Conservation (phyloP, 305 asterid species). For the Rubia tinctorum region DNA sequence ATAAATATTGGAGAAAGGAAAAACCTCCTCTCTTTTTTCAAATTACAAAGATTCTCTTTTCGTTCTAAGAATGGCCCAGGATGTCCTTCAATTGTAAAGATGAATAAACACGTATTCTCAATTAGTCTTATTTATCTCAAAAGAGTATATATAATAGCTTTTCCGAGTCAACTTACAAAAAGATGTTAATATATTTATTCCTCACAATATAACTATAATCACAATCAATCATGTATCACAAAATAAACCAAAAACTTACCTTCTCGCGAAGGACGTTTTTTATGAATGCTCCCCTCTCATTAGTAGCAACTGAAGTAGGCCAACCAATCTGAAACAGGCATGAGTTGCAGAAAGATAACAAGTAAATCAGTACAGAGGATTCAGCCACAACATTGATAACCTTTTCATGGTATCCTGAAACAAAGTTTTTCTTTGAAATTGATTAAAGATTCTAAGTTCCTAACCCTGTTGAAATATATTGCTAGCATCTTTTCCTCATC, state of each 20-base stretch:
- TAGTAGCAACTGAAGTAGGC: slow-evolving; percentile 95
- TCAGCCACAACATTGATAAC: neutral
- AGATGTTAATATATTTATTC: neutral
- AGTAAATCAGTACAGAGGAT: neutral
- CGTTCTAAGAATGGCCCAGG: neutral
- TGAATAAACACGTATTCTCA: neutral
- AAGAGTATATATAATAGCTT: neutral
- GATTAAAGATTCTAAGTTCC: slow-evolving; percentile 25
- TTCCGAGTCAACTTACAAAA: neutral
- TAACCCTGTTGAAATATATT: slow-evolving; percentile 81
- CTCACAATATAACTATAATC: neutral
- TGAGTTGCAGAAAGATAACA: slow-evolving; percentile 8
- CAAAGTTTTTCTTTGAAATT: neutral
- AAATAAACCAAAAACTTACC: slow-evolving; percentile 32
- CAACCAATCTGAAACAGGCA: slow-evolving; percentile 73
- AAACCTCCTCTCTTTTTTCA: neutral
- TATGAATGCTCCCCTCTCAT: slow-evolving; percentile 70
- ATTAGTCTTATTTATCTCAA: neutral
- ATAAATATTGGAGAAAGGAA: neutral
- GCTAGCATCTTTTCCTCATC: slow-evolving; percentile 92
- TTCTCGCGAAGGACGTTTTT: slow-evolving; percentile 77
- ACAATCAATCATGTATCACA: neutral
- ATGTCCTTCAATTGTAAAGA: neutral
- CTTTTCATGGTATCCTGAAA: neutral
- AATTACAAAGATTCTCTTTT: neutral